These are phyloP conservation scores for Fragaria nilgerrensis DNA, from an alignment of 306 rosid genomes.

Conservation along the genomic window DNA sequence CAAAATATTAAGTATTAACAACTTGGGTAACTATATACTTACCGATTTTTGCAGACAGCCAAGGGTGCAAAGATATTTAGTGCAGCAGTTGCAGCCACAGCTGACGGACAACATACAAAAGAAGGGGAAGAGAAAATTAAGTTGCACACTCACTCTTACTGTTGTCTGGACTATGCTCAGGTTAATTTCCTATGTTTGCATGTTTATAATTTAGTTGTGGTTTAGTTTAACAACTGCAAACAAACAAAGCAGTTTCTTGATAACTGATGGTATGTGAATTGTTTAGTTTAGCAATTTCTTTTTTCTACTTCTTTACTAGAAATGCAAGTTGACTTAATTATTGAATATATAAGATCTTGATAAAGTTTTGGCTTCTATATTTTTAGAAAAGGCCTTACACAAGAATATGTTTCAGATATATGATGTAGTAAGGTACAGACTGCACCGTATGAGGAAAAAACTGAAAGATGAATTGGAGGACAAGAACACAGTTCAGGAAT, in stretches of 20 bases:
- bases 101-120: slow-evolving; percentile 52
- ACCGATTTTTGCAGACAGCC: slow-evolving; percentile 60
- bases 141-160: slow-evolving; percentile 93
- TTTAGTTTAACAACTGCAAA: not conserved
- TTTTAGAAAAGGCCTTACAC: slow-evolving; percentile 23
- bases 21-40: not conserved
- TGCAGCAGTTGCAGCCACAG: slow-evolving; percentile 92
- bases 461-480: slow-evolving; percentile 96
- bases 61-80: slow-evolving; percentile 91
- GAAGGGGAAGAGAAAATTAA: slow-evolving; percentile 95
- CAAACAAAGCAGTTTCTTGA: not conserved
- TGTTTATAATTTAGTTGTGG: not conserved
- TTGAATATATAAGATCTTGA: slow-evolving; percentile 21
- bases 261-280: slow-evolving; percentile 26
- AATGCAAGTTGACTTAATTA: slow-evolving; percentile 19
- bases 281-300: slow-evolving; percentile 13
- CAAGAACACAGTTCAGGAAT: slow-evolving; percentile 91
- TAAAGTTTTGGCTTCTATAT: slow-evolving; percentile 26
- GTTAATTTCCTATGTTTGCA: slow-evolving; percentile 35
- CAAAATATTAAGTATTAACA: not conserved
- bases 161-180: slow-evolving; percentile 86
- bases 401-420: slow-evolving; percentile 56
- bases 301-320: slow-evolving; percentile 12
- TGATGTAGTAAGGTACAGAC: slow-evolving; percentile 91
- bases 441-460: slow-evolving; percentile 94